A percentile compares a stretch with the other conserved stretches of the same genome.
Evolutionary conservation across 176 grass and related monocot genomes (phyloP).

Genomic region (Oryza meridionalis): DNA sequence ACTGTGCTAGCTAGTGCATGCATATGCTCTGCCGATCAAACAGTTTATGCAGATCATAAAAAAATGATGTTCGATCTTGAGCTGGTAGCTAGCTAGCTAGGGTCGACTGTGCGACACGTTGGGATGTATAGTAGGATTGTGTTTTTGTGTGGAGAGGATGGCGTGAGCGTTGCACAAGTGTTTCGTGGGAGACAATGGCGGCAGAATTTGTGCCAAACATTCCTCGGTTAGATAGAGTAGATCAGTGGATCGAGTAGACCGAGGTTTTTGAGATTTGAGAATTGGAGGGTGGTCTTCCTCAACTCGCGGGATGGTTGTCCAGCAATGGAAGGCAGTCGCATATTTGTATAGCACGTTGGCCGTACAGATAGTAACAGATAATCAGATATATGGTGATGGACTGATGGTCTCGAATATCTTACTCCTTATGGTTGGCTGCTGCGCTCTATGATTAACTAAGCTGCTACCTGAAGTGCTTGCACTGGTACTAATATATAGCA

Average conservation of each 20-base stretch:
- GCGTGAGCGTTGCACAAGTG: not conserved
- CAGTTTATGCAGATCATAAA: not conserved
- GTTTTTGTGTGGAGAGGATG: not conserved
- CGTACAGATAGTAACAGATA: not conserved
- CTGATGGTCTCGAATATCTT: not conserved
- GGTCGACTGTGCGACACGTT: not conserved
- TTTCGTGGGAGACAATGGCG: slow-evolving; percentile 9
- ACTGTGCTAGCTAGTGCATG: not conserved
- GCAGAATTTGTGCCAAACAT: slow-evolving; percentile 31
- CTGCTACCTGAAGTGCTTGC: not conserved
- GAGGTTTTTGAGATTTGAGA: not conserved
- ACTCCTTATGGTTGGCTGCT: not conserved
- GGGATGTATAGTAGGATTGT: not conserved
- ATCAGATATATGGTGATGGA: too few species aligned
- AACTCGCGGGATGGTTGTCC: slow-evolving; percentile 12
- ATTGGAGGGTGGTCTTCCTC: not conserved
- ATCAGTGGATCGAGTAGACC: not conserved
- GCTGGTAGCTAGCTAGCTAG: not conserved
- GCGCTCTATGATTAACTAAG: not conserved
- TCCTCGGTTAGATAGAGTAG: slow-evolving; percentile 10
- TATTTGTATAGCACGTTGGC: not conserved
- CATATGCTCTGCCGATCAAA: not conserved
- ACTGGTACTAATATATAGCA: not conserved
- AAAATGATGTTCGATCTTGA: not conserved
- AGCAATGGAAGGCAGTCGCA: not conserved